These are phyloP conservation scores for Vachellia pachyceras DNA, from an alignment of 306 rosid genomes.

Conservation along the genomic window DNA sequence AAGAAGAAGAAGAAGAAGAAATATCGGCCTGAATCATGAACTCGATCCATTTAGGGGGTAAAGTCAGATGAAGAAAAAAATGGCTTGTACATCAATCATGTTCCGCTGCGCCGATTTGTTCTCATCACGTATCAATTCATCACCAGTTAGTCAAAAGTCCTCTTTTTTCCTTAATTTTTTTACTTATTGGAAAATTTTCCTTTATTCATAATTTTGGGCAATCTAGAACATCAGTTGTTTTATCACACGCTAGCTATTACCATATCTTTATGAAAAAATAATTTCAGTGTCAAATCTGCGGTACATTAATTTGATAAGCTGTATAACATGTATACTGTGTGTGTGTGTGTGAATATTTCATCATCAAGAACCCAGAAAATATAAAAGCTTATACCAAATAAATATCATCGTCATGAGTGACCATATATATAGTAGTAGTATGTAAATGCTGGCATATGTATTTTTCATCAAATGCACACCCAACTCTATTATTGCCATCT, in stretches of 20 bases:
- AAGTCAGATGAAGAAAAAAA: conserved; percentile 24
- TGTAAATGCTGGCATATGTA: conserved; percentile 42
- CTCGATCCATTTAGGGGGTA: neutral
- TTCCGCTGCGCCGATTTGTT: neutral
- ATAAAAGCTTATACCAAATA: too few relatives aligned
- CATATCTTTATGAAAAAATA: neutral
- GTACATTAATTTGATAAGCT: conserved; percentile 25
- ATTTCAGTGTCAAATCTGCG: neutral
- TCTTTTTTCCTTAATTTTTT: neutral
- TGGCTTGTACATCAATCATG: neutral
- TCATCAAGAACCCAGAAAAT: neutral
- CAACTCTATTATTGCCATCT: conserved; percentile 56
- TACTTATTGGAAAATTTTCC: neutral
- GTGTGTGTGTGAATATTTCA: neutral
- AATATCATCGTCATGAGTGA: too few relatives aligned
- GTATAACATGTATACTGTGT: neutral
- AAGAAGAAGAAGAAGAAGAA: too few relatives aligned
- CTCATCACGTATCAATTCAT: neutral
- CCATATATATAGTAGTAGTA: neutral
- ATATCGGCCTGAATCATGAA: neutral
- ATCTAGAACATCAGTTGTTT: neutral
- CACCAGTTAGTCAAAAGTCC: neutral
- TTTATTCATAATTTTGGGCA: neutral
- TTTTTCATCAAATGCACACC: conserved; percentile 44
- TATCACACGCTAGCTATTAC: neutral